Base-by-base conservation (phyloP, 2,329 filamentous ascomycete genomes). In the Byssothecium circinans region DNA sequence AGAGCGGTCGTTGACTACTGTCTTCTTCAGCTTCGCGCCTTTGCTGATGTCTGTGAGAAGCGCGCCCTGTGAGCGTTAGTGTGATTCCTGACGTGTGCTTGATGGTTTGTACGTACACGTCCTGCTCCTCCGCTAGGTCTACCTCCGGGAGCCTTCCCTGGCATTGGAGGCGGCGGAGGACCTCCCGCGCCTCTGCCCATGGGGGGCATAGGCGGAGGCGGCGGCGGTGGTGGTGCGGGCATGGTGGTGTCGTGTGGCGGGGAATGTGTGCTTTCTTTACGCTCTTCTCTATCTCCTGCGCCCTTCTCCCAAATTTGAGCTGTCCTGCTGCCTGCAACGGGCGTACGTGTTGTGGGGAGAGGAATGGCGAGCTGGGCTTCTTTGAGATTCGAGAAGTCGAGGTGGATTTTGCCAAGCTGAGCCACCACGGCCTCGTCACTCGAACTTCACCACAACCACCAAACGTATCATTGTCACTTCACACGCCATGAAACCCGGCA, bases 1-100 rank as follows among this genome's bases (percentile, higher is more conserved):
- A 18, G 91, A 96, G 71, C 92, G 86, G 71, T 97, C 92, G 73
- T 97, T 96, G 58, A 91, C 89, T 46, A 90, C 86, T 25, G 89
- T 67, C 72, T 96, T 96, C 74, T 88, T 96, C 49, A 97, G 79
- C 52, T 78, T 76, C 58, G 75, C 80, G 56, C 92, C 94, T 71
- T 95, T 95, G 57, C 78, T 77, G 60, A 99, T 99, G 71, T 97
- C 92, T 64, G 84, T 81, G 36, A 97, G 82, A 29, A 99, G 80
- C 45, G 92, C 91, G 61, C 87, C 87, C 92, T 97, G 45, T 50
- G 41, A 37, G 8, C 22, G 40, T 39, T 44, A 22, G 35, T 37
- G 17, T 20, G 18, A 22, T 37, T 22, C 18, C 19, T 11, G 2
- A 8, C 18, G 14, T 12, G 18, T 18, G 12, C 27, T 15, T 15